These are phyloP conservation scores for Lepiota brunneoincarnata DNA, from an alignment of 768 basidiomycete species.

Conservation along the genomic window DNA sequence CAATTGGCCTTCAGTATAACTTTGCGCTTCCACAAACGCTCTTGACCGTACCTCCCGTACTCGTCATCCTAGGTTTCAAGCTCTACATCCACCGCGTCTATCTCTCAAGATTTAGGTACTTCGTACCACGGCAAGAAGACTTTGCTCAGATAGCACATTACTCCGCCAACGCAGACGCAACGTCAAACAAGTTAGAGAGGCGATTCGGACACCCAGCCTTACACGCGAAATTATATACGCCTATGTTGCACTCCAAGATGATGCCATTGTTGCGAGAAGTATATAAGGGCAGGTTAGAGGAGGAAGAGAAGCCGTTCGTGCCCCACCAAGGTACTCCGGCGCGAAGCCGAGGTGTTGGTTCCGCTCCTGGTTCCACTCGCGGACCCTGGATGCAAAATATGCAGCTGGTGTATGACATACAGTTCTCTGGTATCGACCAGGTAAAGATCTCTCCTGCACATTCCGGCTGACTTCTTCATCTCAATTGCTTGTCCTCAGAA, in stretches of 20 bases:
- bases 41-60: slow-evolving; percentile 67
- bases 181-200: slow-evolving; percentile 62
- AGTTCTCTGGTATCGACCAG: neutral
- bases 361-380: neutral
- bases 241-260: slow-evolving; percentile 67
- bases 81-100: slow-evolving; percentile 60
- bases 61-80: slow-evolving; percentile 72
- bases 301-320: neutral
- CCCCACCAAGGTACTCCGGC: neutral
- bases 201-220: slow-evolving; percentile 86
- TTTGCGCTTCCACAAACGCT: slow-evolving; percentile 59
- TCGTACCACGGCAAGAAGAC: slow-evolving; percentile 65
- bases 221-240: slow-evolving; percentile 65
- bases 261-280: slow-evolving; percentile 58
- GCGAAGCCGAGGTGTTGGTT: neutral
- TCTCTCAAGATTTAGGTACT: slow-evolving; percentile 63
- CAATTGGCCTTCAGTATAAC: slow-evolving; percentile 66
- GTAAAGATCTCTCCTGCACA: neutral
- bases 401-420: neutral
- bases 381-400: neutral
- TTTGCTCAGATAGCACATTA: slow-evolving; percentile 56
- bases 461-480: neutral
- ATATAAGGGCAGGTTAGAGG: slow-evolving; percentile 47
- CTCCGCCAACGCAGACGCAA: slow-evolving; percentile 56
- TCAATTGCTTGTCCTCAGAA: slow-evolving; percentile 36